Conservation (phyloP, 371 early-diverging fungal species). For the Mycotypha africana region DNA sequence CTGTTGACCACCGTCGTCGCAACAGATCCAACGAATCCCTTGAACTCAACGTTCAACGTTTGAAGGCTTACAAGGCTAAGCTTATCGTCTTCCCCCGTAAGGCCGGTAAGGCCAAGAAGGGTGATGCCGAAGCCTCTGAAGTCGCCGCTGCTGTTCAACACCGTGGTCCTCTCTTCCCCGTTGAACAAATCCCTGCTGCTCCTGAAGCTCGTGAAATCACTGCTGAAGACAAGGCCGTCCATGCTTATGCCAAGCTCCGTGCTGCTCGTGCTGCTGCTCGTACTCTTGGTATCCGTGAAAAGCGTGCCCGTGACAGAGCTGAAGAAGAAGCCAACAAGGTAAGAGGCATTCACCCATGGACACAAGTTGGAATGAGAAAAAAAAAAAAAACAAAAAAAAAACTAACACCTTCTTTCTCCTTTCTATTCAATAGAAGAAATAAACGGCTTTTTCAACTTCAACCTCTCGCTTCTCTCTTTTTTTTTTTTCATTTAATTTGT, state of each 20-base stretch:
- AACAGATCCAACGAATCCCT: constrained; percentile 97
- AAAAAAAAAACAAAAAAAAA: neutral
- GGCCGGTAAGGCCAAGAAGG: constrained; percentile 80
- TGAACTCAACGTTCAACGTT: constrained; percentile 92
- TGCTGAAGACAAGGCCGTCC: constrained; percentile 75
- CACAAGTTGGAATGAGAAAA: too few species aligned
- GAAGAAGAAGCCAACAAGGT: constrained; percentile 84
- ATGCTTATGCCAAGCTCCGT: constrained; percentile 85
- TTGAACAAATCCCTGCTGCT: constrained; percentile 58
- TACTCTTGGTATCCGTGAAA: constrained; percentile 80
- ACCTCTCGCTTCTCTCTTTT: too few species aligned
- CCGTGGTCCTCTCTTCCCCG: constrained; percentile 68
- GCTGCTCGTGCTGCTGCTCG: constrained; percentile 82
- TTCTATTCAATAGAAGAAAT: constrained; percentile 28
- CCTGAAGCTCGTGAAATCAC: constrained; percentile 82
- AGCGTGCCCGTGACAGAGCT: constrained; percentile 73
- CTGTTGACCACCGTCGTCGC: constrained; percentile 98
- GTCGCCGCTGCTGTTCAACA: constrained; percentile 69
- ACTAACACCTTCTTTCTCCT: constrained; percentile 2
- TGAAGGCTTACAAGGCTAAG: constrained; percentile 94
- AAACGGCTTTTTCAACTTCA: constrained; percentile 15
- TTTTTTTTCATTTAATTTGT: neutral
- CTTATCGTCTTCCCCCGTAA: constrained; percentile 74
- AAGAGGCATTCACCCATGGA: too few species aligned
- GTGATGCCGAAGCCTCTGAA: constrained; percentile 58